phyloP scores from a whole-genome alignment of 495 filamentous ascomycete genomes.

The Emericellopsis terricola region DNA sequence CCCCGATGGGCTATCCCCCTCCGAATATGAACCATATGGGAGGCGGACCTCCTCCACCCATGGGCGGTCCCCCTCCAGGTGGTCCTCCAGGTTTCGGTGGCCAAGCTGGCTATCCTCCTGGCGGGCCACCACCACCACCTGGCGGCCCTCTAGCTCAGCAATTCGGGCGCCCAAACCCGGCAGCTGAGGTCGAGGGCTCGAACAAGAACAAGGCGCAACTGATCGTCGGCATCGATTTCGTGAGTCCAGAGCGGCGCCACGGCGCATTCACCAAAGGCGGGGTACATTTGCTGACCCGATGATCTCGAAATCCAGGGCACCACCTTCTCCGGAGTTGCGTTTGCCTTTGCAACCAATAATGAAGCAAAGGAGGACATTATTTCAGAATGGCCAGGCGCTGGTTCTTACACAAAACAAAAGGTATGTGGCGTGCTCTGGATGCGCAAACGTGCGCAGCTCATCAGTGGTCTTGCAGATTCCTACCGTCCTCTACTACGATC shows the following conservation, averaged over 20 bases:
- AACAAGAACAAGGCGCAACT: conserved; percentile 65
- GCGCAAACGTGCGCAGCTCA: too few relatives aligned
- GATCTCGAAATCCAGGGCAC: conserved; percentile 37
- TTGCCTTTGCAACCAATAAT: conserved; percentile 57
- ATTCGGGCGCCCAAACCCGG: conserved; percentile 25
- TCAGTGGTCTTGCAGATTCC: conserved; percentile 43
- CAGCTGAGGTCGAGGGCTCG: conserved; percentile 73
- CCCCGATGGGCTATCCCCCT: conserved; percentile 34
- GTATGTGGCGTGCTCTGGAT: conserved; percentile 12
- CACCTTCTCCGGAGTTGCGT: conserved; percentile 59
- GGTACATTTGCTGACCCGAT: background rate
- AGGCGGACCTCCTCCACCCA: conserved; percentile 29
- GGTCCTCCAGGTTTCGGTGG: conserved; percentile 9
- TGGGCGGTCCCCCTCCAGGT: conserved; percentile 26
- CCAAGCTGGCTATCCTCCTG: conserved; percentile 19
- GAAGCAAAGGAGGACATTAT: conserved; percentile 68
- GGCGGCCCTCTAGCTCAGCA: conserved; percentile 16
- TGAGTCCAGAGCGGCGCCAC: conserved; percentile 25
- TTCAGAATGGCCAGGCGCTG: conserved; percentile 59
- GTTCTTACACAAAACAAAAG: conserved; percentile 63
- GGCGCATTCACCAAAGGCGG: background rate
- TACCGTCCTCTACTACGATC: conserved; percentile 58
- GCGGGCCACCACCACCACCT: conserved; percentile 23
- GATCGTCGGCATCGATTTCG: conserved; percentile 70
- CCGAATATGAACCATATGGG: conserved; percentile 29